phyloP scores from a whole-genome alignment of 1,284 basidiomycete species.

The Leccinum insolens region DNA sequence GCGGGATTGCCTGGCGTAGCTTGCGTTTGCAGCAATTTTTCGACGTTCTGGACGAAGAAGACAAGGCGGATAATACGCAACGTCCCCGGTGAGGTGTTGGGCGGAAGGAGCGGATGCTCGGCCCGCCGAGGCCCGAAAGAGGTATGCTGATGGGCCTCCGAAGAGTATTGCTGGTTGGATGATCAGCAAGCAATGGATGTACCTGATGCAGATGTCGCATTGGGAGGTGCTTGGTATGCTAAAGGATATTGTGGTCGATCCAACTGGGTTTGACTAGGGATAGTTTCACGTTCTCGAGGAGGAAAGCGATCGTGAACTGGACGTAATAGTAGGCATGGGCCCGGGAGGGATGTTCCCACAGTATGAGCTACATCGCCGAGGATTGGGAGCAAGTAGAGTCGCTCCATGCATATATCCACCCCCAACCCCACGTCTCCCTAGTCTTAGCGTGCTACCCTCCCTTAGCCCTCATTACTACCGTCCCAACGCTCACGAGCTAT shows the following conservation, averaged over 20 bases:
- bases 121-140: slow-evolving; percentile 50
- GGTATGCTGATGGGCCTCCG: slow-evolving; percentile 55
- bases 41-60: slow-evolving; percentile 58
- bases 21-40: slow-evolving; percentile 59
- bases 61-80: slow-evolving; percentile 43
- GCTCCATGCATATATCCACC: slow-evolving; percentile 60
- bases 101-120: slow-evolving; percentile 55
- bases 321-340: not conserved
- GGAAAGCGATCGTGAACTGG: slow-evolving; percentile 51
- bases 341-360: slow-evolving; percentile 16
- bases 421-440: slow-evolving; percentile 77
- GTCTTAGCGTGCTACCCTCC: slow-evolving; percentile 90
- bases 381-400: not conserved
- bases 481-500: slow-evolving; percentile 90
- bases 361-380: not conserved
- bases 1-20: slow-evolving; percentile 66
- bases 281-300: slow-evolving; percentile 50
- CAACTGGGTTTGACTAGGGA: slow-evolving; percentile 50
- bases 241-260: slow-evolving; percentile 46
- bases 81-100: slow-evolving; percentile 60
- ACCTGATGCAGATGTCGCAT: slow-evolving; percentile 40
- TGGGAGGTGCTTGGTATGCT: slow-evolving; percentile 49
- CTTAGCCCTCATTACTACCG: slow-evolving; percentile 75
- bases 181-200: slow-evolving; percentile 68
- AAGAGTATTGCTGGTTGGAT: slow-evolving; percentile 70